Conservation (phyloP, 805 yeast genomes). For the Myxozyma kluyveri region DNA sequence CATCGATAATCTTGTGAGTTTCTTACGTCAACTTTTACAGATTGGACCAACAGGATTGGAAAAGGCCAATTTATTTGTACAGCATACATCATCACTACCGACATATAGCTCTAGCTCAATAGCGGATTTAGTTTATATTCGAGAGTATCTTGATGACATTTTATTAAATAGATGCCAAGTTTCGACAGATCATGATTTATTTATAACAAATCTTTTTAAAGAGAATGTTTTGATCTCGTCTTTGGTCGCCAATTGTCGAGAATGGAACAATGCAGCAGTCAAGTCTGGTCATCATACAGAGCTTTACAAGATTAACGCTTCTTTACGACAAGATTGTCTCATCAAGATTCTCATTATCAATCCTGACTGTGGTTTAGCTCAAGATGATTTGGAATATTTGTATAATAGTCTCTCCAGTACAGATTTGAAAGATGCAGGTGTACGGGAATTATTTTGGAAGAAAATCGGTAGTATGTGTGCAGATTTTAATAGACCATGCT, state of each 20-base stretch:
- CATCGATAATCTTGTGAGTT: neutral
- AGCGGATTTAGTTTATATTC: too few relatives aligned
- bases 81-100: neutral
- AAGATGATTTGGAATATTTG: conserved; percentile 3
- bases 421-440: neutral
- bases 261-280: conserved; percentile 2
- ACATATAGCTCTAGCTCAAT: neutral
- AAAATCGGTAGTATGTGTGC: conserved; percentile 1
- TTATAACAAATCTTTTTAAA: neutral
- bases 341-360: neutral
- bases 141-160: too few relatives aligned
- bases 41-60: neutral
- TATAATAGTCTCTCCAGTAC: conserved; percentile 5
- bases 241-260: conserved; percentile 6
- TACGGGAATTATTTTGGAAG: conserved; percentile 12
- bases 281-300: conserved; percentile 1
- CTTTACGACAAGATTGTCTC: conserved; percentile 16
- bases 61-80: conserved; percentile 5
- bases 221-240: neutral
- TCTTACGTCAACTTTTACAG: neutral
- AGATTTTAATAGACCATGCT: conserved; percentile 6
- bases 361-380: conserved; percentile 3
- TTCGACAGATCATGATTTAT: neutral
- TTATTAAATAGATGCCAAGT: too few relatives aligned
- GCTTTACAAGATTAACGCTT: conserved; percentile 10